Conservation (phyloP, 2,329 filamentous ascomycete genomes). For the Colletotrichum plurivorum region DNA sequence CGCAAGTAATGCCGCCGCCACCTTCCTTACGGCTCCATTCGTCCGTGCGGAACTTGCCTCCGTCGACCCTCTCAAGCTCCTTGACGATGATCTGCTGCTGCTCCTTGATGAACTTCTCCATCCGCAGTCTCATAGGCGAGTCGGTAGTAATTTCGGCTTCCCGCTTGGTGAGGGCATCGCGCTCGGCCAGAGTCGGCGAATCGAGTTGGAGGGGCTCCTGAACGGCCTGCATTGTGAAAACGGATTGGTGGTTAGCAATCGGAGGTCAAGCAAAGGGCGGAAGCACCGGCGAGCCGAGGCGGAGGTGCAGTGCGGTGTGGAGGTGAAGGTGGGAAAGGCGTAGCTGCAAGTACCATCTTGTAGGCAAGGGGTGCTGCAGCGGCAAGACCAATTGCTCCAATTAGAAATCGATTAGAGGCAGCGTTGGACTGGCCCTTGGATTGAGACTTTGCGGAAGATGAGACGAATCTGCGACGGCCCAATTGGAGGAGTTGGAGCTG, state of each 20-base stretch:
- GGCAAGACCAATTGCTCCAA: constrained; percentile 61
- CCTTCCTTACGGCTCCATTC: constrained; percentile 90
- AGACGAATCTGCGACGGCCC: constrained; percentile 38
- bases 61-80: constrained; percentile 87
- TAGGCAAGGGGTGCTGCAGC: constrained; percentile 68
- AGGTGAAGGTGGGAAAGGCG: constrained; percentile 22
- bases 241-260: constrained; percentile 29
- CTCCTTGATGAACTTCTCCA: constrained; percentile 96
- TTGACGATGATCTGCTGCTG: constrained; percentile 91
- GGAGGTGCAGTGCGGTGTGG: not conserved
- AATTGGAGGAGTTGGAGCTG: constrained; percentile 30
- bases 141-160: constrained; percentile 80
- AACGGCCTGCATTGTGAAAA: constrained; percentile 52
- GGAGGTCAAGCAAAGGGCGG: constrained; percentile 22
- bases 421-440: constrained; percentile 33
- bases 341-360: constrained; percentile 66
- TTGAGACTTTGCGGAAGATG: constrained; percentile 36
- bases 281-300: constrained; percentile 1
- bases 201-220: constrained; percentile 67
- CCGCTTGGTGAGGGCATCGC: constrained; percentile 85
- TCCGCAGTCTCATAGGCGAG: constrained; percentile 96
- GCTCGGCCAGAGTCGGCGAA: constrained; percentile 82
- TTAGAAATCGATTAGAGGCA: constrained; percentile 30
- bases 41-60: constrained; percentile 84
- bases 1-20: constrained; percentile 93